Evolutionary conservation across 139 green algal species (phyloP), one percentile per base, ranked within the genome.

Genomic region (Monoraphidium neglectum): DNA sequence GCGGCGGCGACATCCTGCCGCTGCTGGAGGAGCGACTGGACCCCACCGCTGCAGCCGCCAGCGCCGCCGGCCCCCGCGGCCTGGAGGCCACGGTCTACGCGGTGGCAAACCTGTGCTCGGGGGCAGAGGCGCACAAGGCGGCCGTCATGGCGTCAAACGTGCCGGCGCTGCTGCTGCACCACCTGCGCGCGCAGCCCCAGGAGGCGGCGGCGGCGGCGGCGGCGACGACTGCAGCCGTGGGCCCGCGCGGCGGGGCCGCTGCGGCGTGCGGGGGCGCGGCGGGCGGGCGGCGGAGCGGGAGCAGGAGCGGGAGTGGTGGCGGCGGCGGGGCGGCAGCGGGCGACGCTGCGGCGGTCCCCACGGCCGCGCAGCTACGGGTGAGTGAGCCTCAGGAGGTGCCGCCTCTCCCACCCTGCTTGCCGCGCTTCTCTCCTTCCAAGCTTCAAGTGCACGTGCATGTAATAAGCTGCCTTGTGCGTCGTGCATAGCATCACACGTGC

Each of bases 51-150:
- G 72, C 72, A 67, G 47, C 63, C 3, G 43, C 23, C 16, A 30
- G 21, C 51, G 40, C 28, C 33, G 33, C 37, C 54, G 68, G 33
- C 4, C 61, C 5, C 2, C 24, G 61, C 4, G 32, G 43, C 43
- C 57, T 74, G 21, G 61, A 46, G 40, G 70, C 79, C 30, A 53
- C 78, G 24, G 74, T 87, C 47, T 87, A 82, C 65, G 49, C 75
- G 28, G 33, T 76, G 24, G 79, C n/a, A 24, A 87, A 87, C 54
- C n/a, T 87, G 36, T 81, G 83, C n/a, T 83, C 83, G 0, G 75
- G 74, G 0, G 24, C 35, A 8, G 57, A 81, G 51, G 32, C 35
- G 13, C 56, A 83, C 1, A 84, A 84, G 60, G 70, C 79, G n/a
- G 65, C 68, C 16, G 70, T 87, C 4, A 74, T 75, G 75, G n/a